Base-by-base conservation (phyloP, 208 protist genomes). In the Trypanosoma scelopori region DNA sequence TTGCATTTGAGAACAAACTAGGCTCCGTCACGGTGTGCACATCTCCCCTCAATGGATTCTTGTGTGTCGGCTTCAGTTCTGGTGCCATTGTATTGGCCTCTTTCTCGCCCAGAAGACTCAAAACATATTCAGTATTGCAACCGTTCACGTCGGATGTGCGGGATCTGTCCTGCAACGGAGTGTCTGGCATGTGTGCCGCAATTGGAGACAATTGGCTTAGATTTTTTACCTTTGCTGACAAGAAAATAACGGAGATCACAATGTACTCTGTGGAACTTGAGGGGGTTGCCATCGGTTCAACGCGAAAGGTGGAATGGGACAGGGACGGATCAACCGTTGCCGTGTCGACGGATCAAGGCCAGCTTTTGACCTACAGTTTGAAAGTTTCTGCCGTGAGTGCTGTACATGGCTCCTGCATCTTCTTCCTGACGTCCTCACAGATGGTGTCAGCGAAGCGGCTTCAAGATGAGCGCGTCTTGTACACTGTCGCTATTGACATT, bases 311-410 rank as follows among this genome's bases (percentile, higher is more conserved):
- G 1, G 25, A 58, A 41, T 98, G 95, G 94, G 93, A 91, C 52
- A 74, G 78, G 7, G 94, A 98, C 53, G 97, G 97, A 9, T 92
- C 96, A 71, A 89, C 88, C 39, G 65, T 98, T 3, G 81, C 85
- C 7, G 41, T 97, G 11, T 55, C 64, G n/a, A 94, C 88, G 1
- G 76, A 84, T 18, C 79, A 79, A 13, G 94, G 95, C 30, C 78
- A 84, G 64, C 45, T 97, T 12, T 69, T 86, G 58, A 84, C 58
- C 56, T 98, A 89, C 71, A 71, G 86, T 25, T 79, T 95, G 27
- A 85, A 79, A 20, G 83, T 97, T 30, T 84, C 93, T 37, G 75
- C 84, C 23, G 74, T 98, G 35, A 85, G 85, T 56, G 72, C 84
- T 13, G 62, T 78, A 15, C 90, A 85, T 41, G 91, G 89, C 20